Base-by-base conservation (phyloP, 23 red algal genomes). In the Gracilaria domingensis region DNA sequence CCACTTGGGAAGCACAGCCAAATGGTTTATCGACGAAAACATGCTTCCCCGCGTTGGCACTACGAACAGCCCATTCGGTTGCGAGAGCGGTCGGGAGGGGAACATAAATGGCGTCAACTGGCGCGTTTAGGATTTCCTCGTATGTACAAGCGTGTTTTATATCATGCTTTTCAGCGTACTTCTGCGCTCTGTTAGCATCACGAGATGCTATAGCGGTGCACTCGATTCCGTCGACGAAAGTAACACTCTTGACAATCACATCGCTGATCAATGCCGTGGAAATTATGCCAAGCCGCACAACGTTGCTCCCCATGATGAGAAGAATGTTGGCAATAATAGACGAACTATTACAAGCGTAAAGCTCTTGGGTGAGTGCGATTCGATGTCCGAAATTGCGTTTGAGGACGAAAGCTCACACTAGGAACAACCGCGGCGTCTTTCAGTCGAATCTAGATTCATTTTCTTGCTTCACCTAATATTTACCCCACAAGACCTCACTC, bases 1-100 rank as follows among this genome's bases (percentile, higher is more conserved):
- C 61, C 20, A 96, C 81, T 0, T n/a, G 37, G 0, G 13, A 79
- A 8, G 67, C 51, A 37, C 45, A 44, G 48, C n/a, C 33, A 40
- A 95, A 95, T 14, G 93, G 84, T 62, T 96, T 96, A 69, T 96
- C 94, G 26, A 96, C 94, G 24, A 96, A 39, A 32, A 96, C 71
- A 39, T 96, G 94, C 65, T 93, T 88, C 54, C 86, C 86, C 4
- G 83, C 66, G 23, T 57, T 60, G 23, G 76, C 94, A 25, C 66
- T 58, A 42, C 75, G 75, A 44, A 91, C 21, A 9, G 94, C 89
- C 87, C 87, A 96, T n/a, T 23, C 49, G 20, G 75, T 56, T 1
- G 88, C 87, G 34, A 93, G 47, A 26, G 76, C 84, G 42, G 94
- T 96, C 34, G 94, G 94, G 40, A 96, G 55, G 11, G 94, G 94